Conservation (phyloP, 2,329 filamentous ascomycete genomes). For the Kalaharituber pfeilii region DNA sequence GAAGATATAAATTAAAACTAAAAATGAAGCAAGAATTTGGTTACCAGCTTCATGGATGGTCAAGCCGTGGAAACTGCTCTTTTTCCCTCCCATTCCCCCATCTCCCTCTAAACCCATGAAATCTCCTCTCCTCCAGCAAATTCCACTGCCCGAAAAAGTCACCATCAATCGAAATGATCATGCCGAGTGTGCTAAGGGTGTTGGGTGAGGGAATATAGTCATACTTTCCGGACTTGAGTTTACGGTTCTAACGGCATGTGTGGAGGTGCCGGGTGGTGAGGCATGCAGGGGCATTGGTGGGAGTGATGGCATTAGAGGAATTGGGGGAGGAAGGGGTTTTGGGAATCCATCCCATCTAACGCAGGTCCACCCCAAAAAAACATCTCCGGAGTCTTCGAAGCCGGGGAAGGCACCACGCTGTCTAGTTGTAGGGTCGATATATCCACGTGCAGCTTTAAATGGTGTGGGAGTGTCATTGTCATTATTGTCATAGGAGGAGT, state of each 20-base stretch:
- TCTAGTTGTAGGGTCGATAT: constrained; percentile 19
- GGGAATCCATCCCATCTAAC: constrained; percentile 20
- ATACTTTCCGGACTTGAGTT: constrained; percentile 3
- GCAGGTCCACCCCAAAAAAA: constrained; percentile 19
- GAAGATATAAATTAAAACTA: no score
- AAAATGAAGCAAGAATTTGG: no score
- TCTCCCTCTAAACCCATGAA: background rate
- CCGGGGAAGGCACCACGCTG: constrained; percentile 22
- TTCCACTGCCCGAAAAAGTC: constrained; percentile 22
- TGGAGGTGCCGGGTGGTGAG: no score
- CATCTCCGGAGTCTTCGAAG: constrained; percentile 14
- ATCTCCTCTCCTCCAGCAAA: constrained; percentile 15
- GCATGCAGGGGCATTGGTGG: no score
- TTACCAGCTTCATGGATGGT: no score
- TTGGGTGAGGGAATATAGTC: constrained; percentile 9
- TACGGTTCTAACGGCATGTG: no score
- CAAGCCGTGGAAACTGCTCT: no score
- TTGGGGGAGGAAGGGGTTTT: no score
- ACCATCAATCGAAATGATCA: constrained; percentile 21
- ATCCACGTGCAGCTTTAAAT: constrained; percentile 17
- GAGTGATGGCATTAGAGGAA: no score
- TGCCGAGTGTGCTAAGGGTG: constrained; percentile 20
- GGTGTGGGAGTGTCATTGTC: background rate
- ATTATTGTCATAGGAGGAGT: background rate
- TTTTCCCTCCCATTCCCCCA: no score